Evolutionary conservation across 2,329 filamentous ascomycete species (phyloP).

Genomic region (Trichoderma polysporum): DNA sequence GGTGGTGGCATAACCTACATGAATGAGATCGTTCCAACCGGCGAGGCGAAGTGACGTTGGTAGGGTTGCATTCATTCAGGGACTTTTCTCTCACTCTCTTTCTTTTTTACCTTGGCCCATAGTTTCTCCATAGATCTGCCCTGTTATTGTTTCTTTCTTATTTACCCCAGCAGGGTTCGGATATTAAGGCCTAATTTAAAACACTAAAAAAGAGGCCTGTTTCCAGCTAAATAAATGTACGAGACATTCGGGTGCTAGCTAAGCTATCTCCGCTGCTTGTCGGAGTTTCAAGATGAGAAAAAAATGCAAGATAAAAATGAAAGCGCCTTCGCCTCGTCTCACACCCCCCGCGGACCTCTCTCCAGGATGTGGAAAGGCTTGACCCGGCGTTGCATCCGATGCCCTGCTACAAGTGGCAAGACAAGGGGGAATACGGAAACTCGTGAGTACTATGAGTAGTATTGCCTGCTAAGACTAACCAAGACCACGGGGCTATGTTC

Average conservation of each 20-base stretch:
- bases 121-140: not conserved
- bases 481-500: not conserved
- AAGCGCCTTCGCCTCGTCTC: not conserved
- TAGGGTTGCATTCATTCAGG: not conserved
- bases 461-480: not conserved
- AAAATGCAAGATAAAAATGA: not conserved
- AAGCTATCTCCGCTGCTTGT: no score
- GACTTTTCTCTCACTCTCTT: not conserved
- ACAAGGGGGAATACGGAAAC: not conserved
- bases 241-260: not conserved
- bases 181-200: not conserved
- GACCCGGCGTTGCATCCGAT: not conserved
- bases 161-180: not conserved
- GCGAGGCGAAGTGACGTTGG: not conserved
- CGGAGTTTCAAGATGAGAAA: no score
- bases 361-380: not conserved
- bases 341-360: not conserved
- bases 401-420: not conserved
- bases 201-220: not conserved
- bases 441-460: not conserved
- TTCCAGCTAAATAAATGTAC: not conserved
- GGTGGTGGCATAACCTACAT: not conserved
- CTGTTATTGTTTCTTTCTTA: not conserved
- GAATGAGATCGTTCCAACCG: not conserved
- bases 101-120: not conserved